Percentiles rank a stretch among this genome's conserved stretches.
phyloP scores from a whole-genome alignment of 805 yeast species.

The Yarrowia deformans region DNA sequence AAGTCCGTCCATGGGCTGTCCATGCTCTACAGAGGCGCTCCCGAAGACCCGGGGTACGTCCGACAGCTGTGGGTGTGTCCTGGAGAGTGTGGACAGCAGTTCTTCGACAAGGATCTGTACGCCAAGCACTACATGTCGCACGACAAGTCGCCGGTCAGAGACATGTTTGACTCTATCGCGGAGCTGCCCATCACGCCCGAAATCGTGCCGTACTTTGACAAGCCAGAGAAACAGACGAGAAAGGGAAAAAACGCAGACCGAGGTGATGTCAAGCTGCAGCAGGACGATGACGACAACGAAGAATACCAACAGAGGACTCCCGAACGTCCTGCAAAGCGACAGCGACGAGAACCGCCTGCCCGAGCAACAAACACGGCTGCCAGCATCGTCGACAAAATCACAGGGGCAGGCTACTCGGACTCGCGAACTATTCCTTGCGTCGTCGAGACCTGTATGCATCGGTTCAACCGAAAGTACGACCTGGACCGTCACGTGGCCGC shows the following conservation, averaged over 20 bases:
- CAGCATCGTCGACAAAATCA: constrained; percentile 47
- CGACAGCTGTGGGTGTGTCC: constrained; percentile 19
- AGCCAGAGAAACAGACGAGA: constrained; percentile 2
- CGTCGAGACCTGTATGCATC: constrained; percentile 47
- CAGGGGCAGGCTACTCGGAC: constrained; percentile 51
- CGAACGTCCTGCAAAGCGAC: not conserved
- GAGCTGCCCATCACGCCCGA: constrained; percentile 65
- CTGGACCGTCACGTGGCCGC: constrained; percentile 50
- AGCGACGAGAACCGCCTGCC: constrained; percentile 32
- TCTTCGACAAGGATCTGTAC: constrained; percentile 43
- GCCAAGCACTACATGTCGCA: constrained; percentile 50
- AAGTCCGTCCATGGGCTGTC: constrained; percentile 8
- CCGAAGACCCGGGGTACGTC: not conserved
- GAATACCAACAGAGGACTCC: not conserved
- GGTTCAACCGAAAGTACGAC: constrained; percentile 53
- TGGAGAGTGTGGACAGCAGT: constrained; percentile 4
- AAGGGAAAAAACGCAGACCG: not conserved
- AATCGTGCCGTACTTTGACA: constrained; percentile 46
- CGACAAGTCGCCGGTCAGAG: not conserved
- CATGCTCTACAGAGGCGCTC: not conserved
- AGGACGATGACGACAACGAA: not conserved
- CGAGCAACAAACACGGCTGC: constrained; percentile 46
- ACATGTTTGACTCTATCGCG: constrained; percentile 57
- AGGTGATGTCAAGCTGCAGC: not conserved
- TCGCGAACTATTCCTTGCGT: constrained; percentile 49